phyloP scores from a whole-genome alignment of 495 filamentous ascomycete species.

The Penicillium paxilli region DNA sequence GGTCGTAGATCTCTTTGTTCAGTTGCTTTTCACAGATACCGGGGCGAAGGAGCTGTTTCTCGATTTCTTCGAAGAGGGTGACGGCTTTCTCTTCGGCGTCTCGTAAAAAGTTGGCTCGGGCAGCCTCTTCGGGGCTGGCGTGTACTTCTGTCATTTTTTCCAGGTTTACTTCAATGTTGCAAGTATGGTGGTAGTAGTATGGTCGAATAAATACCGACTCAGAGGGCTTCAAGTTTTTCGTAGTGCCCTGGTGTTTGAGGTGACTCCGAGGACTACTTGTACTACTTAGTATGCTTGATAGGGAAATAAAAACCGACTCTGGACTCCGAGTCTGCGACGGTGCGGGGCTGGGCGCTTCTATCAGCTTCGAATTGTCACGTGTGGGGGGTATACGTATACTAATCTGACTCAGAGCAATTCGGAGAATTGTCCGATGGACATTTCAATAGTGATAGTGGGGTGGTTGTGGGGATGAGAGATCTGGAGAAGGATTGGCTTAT shows the following conservation, averaged over 20 bases:
- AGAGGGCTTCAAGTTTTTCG: no score
- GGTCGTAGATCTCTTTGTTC: constrained; percentile 47
- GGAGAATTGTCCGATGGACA: background rate
- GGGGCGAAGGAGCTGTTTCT: constrained; percentile 41
- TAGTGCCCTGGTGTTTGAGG: no score
- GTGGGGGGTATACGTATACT: background rate
- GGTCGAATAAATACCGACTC: no score
- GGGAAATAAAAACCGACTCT: no score
- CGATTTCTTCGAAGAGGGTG: constrained; percentile 49
- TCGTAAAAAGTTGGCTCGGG: constrained; percentile 37
- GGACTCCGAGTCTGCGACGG: no score
- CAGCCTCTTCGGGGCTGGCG: constrained; percentile 7
- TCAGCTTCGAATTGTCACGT: background rate
- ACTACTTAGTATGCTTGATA: background rate
- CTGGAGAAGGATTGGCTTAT: background rate
- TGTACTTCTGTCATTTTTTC: background rate
- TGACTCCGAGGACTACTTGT: background rate
- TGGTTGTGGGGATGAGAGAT: background rate
- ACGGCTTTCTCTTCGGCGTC: constrained; percentile 45
- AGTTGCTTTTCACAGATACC: constrained; percentile 48
- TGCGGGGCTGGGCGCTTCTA: background rate
- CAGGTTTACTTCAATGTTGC: background rate
- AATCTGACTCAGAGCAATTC: background rate
- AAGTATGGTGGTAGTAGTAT: no score
- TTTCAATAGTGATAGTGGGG: background rate